These are phyloP conservation scores for Sechiopsis laciniata DNA, from an alignment of 306 rosid species.

Conservation along the genomic window DNA sequence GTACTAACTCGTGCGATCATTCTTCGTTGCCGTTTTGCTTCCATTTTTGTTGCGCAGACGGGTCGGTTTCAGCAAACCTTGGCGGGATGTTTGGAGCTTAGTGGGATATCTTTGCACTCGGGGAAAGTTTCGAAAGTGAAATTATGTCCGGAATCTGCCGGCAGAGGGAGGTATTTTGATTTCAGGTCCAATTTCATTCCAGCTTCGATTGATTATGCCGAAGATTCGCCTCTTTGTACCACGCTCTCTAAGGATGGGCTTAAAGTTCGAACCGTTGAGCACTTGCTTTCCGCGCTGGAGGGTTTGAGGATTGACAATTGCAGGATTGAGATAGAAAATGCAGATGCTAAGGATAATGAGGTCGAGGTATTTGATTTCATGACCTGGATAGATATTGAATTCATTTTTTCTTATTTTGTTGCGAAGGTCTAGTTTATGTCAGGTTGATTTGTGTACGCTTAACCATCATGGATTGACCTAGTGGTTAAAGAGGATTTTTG, in stretches of 20 bases:
- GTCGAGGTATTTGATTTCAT: constrained; percentile 41
- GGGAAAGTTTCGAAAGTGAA: constrained; percentile 57
- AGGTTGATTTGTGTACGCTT: too few relatives aligned
- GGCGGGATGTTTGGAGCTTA: constrained; percentile 56
- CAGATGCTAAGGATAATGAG: constrained; percentile 37
- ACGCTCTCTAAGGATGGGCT: constrained; percentile 57
- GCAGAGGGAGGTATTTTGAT: constrained; percentile 67
- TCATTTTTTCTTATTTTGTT: too few relatives aligned
- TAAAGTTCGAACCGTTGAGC: constrained; percentile 71
- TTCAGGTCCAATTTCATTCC: constrained; percentile 46
- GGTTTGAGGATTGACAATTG: constrained; percentile 86
- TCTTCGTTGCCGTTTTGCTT: neutral
- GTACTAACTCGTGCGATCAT: neutral
- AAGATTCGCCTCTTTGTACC: constrained; percentile 71
- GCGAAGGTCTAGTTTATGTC: neutral
- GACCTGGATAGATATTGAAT: neutral
- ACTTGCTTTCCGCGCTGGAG: constrained; percentile 87
- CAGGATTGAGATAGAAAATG: constrained; percentile 51
- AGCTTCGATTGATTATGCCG: constrained; percentile 50
- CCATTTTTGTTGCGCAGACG: constrained; percentile 32
- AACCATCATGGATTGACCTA: too few relatives aligned
- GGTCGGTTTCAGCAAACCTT: constrained; percentile 82
- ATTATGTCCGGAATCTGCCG: constrained; percentile 61
- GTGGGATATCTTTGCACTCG: constrained; percentile 54
- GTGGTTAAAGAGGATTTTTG: too few relatives aligned